These are phyloP conservation scores for Arthrinium puccinioides DNA, from an alignment of 2,329 filamentous ascomycete genomes.

Conservation along the genomic window DNA sequence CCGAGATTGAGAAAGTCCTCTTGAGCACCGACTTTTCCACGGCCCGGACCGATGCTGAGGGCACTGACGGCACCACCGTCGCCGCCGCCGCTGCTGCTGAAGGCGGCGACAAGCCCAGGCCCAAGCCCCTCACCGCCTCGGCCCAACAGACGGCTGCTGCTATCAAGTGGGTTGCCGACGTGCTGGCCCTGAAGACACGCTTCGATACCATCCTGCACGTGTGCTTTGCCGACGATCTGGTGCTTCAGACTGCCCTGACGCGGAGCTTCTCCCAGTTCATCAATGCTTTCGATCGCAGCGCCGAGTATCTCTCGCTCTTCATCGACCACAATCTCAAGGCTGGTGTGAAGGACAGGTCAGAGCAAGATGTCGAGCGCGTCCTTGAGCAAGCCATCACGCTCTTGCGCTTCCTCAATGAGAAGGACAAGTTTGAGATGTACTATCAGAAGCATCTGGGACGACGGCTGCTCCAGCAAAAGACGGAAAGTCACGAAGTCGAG, in stretches of 20 bases:
- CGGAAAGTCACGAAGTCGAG: slow-evolving; percentile 85
- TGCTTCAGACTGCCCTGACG: slow-evolving; percentile 74
- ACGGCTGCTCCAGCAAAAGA: slow-evolving; percentile 80
- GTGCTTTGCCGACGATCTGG: slow-evolving; percentile 69
- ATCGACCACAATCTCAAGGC: slow-evolving; percentile 96
- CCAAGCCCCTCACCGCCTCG: slow-evolving; percentile 46
- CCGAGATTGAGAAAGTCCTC: slow-evolving; percentile 69
- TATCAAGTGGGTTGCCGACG: slow-evolving; percentile 92
- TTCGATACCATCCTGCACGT: slow-evolving; percentile 72
- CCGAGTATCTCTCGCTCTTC: slow-evolving; percentile 91
- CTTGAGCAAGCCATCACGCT: slow-evolving; percentile 86
- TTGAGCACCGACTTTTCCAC: slow-evolving; percentile 47
- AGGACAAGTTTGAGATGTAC: slow-evolving; percentile 92
- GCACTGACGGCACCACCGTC: too few relatives aligned
- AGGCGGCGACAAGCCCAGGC: slow-evolving; percentile 39
- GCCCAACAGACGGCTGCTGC: slow-evolving; percentile 82
- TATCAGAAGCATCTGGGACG: slow-evolving; percentile 96
- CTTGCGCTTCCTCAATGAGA: slow-evolving; percentile 81
- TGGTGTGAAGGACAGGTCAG: slow-evolving; percentile 87
- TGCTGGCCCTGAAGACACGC: slow-evolving; percentile 77
- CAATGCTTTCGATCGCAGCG: slow-evolving; percentile 77
- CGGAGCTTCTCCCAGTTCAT: slow-evolving; percentile 90
- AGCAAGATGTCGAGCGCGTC: slow-evolving; percentile 74
- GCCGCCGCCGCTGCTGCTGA: slow-evolving; percentile 29
- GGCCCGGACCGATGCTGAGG: slow-evolving; percentile 22